Evolutionary conservation across 306 rosid species (phyloP), one percentile per base, ranked within the genome.

Genomic region (Trichosanthes cucumerina): DNA sequence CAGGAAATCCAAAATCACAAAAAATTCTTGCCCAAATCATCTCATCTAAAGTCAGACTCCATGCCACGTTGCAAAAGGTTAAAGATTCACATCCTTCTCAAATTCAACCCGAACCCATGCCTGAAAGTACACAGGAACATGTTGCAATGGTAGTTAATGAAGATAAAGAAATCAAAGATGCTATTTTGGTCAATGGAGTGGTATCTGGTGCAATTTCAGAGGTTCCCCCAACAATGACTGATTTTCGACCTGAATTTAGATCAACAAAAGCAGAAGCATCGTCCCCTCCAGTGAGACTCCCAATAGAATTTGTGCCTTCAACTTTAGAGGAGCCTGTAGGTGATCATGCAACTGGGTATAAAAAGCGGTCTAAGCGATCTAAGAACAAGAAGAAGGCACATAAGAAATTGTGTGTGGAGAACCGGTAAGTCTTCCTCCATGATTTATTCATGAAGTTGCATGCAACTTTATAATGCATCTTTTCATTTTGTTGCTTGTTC

Each of bases 341-440:
- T 69, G 60, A 31, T 62, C 13, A 60, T 83, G 24, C 78, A 28
- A 81, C 76, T 80, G 33, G 78, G 43, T 38, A 47, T 9, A 90
- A 85, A 77, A 89, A 56, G 83, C 76, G 90, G 4, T 80, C 79
- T 34, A 87, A 68, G 83, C 76, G 90, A 1, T 80, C 79, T 31
- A 87, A 68, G 84, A 87, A 79, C 81, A 82, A 81, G 80, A 80
- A 52, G 75, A 88, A 76, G 84, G 79, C 90, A 31, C 79, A 79
- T 21, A 90, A 87, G 84, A 86, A 75, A 81, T 2, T 62, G 53
- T 85, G 80, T 31, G 7, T 10, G 60, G 82, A 79, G 50, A 24
- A 84, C 33, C 58, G 5, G 92, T 90, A 86, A 82, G 93, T 63
- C 41, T 71, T 79, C 16, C 39, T 19, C 62, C 43, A 2, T 5